Base-by-base conservation (phyloP, 2,329 filamentous ascomycete species). In the Alternaria novae-zelandiae region DNA sequence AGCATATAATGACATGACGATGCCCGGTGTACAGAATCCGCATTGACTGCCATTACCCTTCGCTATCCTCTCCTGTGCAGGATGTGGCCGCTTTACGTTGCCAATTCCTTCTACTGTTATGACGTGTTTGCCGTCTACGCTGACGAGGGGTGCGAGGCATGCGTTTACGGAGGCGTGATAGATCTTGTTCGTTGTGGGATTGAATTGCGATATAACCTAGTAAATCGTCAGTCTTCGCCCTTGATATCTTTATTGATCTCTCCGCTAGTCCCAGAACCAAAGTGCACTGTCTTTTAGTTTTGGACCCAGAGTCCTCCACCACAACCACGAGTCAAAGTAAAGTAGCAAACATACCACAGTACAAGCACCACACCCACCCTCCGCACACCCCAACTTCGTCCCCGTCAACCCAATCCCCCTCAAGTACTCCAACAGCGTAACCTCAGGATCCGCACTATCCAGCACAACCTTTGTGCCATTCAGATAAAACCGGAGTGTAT, bases 131-230 rank as follows among this genome's bases (percentile, higher is more conserved):
- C 96, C 96, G 79, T 98, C 96, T 46, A 98, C 88, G 74, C 94
- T 97, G 70, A 94, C 92, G 50, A 99, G 86, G 7, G 96, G 96
- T 11, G 96, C 95, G 56, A 99, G 85, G 78, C 96, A 99, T 45
- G 96, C 96, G 78, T 99, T 99, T 63, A 98, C 93, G 57, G 93
- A 96, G 61, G 96, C 96, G 84, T 99, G 95, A 77, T 98, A 98
- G 71, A 98, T 92, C 78, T 92, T 88, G 74, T 92, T 92, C 6
- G 94, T 97, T 4, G 93, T 97, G 2, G 94, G 94, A 76, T 98
- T 98, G 76, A 91, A 90, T 79, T 98, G 94, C 66, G 93, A 97
- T 44, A 99, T 87, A 28, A 99, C 86, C 85, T 87, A n/a, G 13
- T 10, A 26, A 28, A 5, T 28, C 30, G 55, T 70, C 23, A 72